These are phyloP conservation scores for Suhomyces bribrorum DNA, from an alignment of 1,139 yeast species.

Conservation along the genomic window DNA sequence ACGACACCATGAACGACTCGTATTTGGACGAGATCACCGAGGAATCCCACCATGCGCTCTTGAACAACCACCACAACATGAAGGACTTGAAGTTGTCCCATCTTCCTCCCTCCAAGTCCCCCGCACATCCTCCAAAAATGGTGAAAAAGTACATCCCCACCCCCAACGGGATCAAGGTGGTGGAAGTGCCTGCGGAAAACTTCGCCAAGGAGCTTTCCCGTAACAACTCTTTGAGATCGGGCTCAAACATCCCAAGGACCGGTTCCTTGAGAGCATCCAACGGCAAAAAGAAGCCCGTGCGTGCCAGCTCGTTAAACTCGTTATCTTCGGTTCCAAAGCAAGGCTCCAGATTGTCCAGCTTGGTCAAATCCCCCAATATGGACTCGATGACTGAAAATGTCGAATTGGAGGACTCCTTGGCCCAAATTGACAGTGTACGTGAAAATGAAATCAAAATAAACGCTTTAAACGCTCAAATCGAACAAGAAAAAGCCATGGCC, in stretches of 20 bases:
- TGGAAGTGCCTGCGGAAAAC: conserved; percentile 47
- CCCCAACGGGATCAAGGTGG: conserved; percentile 48
- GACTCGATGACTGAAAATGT: conserved; percentile 13
- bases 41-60: conserved; percentile 11
- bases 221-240: conserved; percentile 43
- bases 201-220: conserved; percentile 43
- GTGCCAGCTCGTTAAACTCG: conserved; percentile 13
- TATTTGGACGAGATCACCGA: conserved; percentile 31
- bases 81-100: conserved; percentile 19
- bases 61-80: conserved; percentile 16
- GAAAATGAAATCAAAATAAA: conserved; percentile 24
- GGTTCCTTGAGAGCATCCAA: conserved; percentile 20
- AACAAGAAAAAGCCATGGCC: conserved; percentile 34
- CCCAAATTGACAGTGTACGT: conserved; percentile 13
- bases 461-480: conserved; percentile 23
- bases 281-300: conserved; percentile 10
- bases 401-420: conserved; percentile 17
- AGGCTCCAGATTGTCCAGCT: conserved; percentile 11
- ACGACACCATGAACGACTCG: conserved; percentile 32
- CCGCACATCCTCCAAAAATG: conserved; percentile 30
- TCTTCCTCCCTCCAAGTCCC: conserved; percentile 3
- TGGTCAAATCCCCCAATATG: conserved; percentile 12
- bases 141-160: conserved; percentile 52
- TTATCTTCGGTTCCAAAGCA: conserved; percentile 7
- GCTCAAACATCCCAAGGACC: conserved; percentile 24